phyloP scores from a whole-genome alignment of 2,329 filamentous ascomycete genomes.

The Aspergillus novoparasiticus region DNA sequence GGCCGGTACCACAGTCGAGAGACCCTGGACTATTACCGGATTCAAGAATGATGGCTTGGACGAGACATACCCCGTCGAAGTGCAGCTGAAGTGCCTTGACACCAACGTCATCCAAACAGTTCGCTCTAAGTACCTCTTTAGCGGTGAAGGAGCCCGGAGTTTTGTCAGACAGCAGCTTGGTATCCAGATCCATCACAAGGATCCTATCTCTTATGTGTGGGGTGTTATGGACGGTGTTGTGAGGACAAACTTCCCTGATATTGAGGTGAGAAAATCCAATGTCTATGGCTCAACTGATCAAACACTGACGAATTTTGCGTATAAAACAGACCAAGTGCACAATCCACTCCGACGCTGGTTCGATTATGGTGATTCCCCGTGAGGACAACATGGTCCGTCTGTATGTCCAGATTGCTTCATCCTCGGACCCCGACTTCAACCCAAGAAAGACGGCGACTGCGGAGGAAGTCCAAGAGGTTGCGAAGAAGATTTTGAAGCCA shows the following conservation, averaged over 20 bases:
- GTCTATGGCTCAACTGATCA: not conserved
- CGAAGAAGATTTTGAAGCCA: constrained; percentile 61
- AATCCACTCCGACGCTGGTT: constrained; percentile 66
- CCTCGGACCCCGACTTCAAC: constrained; percentile 62
- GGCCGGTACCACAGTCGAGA: constrained; percentile 57
- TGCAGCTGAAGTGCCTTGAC: constrained; percentile 75
- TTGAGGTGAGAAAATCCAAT: constrained; percentile 49
- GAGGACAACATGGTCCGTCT: constrained; percentile 54
- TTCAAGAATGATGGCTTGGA: constrained; percentile 64
- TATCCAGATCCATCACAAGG: constrained; percentile 66
- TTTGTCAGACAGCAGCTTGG: constrained; percentile 65
- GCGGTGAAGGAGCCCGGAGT: constrained; percentile 63
- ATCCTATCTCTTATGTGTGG: constrained; percentile 66
- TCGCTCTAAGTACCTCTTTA: constrained; percentile 64
- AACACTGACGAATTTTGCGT: constrained; percentile 6
- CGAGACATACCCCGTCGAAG: constrained; percentile 76
- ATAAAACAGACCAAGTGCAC: constrained; percentile 62
- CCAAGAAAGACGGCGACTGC: constrained; percentile 62
- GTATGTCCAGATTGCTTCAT: constrained; percentile 63
- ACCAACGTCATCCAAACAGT: constrained; percentile 69
- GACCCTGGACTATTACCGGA: constrained; percentile 64
- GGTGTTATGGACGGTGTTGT: constrained; percentile 69
- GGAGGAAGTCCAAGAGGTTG: constrained; percentile 60
- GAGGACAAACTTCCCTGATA: constrained; percentile 64
- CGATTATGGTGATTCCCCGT: constrained; percentile 63